Percentiles rank a stretch among this genome's conserved stretches.
Evolutionary conservation across 1,284 basidiomycete species (phyloP).

Genomic region (Psilocybe mexicana): DNA sequence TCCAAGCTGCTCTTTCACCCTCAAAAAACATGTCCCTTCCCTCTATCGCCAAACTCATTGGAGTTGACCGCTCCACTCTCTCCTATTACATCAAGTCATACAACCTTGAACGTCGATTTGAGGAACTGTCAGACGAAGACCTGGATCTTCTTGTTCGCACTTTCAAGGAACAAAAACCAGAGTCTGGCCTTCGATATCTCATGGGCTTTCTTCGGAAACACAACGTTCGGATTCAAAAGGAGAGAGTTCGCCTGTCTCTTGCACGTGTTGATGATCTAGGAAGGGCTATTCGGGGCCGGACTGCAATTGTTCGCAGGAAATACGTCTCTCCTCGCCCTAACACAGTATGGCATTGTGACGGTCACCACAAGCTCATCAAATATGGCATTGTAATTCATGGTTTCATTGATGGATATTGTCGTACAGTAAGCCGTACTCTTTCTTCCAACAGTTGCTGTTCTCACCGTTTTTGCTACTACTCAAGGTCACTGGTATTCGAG

Average conservation of each 20-base stretch:
- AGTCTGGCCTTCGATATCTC: neutral
- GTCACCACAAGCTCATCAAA: slow-evolving; percentile 49
- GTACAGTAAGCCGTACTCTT: slow-evolving; percentile 27
- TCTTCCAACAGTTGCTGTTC: slow-evolving; percentile 1
- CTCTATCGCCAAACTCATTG: neutral
- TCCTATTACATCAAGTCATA: neutral
- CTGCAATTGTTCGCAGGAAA: neutral
- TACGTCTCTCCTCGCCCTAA: slow-evolving; percentile 33
- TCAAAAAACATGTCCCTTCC: neutral
- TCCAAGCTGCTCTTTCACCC: neutral
- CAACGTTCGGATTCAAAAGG: slow-evolving; percentile 11
- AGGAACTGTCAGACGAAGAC: neutral
- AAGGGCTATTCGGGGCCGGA: slow-evolving; percentile 1
- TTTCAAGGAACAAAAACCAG: neutral
- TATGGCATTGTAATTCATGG: slow-evolving; percentile 56
- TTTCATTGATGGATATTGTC: slow-evolving; percentile 42
- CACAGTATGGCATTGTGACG: slow-evolving; percentile 47
- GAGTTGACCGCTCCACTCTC: neutral
- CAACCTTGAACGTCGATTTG: neutral
- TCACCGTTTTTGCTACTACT: no score
- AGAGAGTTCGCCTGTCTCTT: slow-evolving; percentile 5
- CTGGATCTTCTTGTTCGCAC: neutral
- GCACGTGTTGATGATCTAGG: slow-evolving; percentile 13
- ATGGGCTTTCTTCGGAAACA: neutral
- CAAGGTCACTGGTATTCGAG: slow-evolving; percentile 35